Evolutionary conservation across 2,329 filamentous ascomycete genomes (phyloP), one percentile per base, ranked within the genome.

Genomic region (Verruconis gallopava): DNA sequence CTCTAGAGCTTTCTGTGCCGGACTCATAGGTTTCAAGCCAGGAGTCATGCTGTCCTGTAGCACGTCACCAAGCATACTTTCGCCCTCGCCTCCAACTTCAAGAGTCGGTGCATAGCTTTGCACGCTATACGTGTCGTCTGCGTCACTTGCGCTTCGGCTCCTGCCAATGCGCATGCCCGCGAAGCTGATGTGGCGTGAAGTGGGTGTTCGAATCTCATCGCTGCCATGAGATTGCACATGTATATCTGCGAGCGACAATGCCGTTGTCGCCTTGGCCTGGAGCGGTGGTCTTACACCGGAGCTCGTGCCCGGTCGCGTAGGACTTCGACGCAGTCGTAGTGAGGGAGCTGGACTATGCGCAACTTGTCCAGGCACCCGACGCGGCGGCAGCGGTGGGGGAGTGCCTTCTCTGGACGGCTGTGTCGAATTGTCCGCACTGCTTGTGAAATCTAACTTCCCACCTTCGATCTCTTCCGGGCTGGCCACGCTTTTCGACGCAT

Each of bases 201-300:
- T 46, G 4, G 55, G 50, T 2, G 55, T 49, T n/a, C 49, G 40
- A 33, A 45, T 32, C 47, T 45, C 38, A n/a, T 56, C 51, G 18
- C 85, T 82, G 9, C 76, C 77, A 48, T 82, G 80, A 1, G 78
- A 77, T 38, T 88, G 69, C 0, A 81, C 84, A 51, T 85, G 81
- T 43, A 88, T 79, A 50, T 89, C 86, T 47, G 86, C 72, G 13
- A 85, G 73, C 1, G 85, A 89, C 12, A 96, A 55, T 6, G 86
- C 86, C 1, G 86, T 95, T 3, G 88, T 95, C 37, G 89, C 77
- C 45, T 76, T 77, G 2, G 81, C 77, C 19, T 64, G 58, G 14
- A 70, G 52, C 43, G 62, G 58, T 18, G 66, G 65, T 40, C 59
- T 42, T 3, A 57, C 56, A 17, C 56, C 40, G 32, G 55, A 56